A percentile compares a stretch with the other conserved stretches of the same genome.
These are phyloP conservation scores for Davidsoniella neocaledoniae DNA, from an alignment of 2,329 filamentous ascomycete genomes.

Conservation along the genomic window DNA sequence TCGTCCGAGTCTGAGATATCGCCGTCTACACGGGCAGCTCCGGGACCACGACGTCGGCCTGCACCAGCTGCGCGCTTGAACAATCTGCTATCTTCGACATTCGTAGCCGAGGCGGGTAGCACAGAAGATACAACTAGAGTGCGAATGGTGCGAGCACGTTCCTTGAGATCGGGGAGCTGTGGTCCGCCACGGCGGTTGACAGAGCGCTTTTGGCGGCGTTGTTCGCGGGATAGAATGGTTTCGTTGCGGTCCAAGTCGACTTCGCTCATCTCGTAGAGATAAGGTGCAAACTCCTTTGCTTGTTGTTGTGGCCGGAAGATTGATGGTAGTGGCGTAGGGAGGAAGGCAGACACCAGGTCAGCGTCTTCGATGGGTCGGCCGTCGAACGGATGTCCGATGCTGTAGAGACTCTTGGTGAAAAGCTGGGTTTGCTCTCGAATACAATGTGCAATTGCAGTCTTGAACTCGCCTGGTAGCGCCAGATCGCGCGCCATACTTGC, in stretches of 20 bases:
- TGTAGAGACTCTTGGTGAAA: constrained; percentile 85
- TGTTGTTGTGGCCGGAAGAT: constrained; percentile 84
- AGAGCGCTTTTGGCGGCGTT: constrained; percentile 85
- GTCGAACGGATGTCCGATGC: constrained; percentile 87
- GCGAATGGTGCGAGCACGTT: constrained; percentile 80
- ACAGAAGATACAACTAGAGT: constrained; percentile 86
- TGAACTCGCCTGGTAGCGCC: constrained; percentile 85
- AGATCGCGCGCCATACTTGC: constrained; percentile 76
- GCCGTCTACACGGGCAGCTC: constrained; percentile 37
- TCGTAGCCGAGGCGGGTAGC: constrained; percentile 67
- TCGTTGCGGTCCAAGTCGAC: constrained; percentile 80
- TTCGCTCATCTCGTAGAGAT: constrained; percentile 86
- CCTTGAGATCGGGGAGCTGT: constrained; percentile 86
- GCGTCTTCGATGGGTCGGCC: constrained; percentile 84
- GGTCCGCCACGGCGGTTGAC: constrained; percentile 88
- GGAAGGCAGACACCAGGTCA: constrained; percentile 70
- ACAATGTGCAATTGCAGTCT: constrained; percentile 91
- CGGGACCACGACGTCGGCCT: constrained; percentile 26
- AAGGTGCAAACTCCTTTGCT: constrained; percentile 86
- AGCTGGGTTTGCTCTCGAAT: constrained; percentile 93
- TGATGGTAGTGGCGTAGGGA: constrained; percentile 64
- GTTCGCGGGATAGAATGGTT: constrained; percentile 81
- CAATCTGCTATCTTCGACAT: constrained; percentile 69
- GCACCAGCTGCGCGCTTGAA: constrained; percentile 59
- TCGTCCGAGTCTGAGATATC: constrained; percentile 79